phyloP scores from a whole-genome alignment of 2,329 filamentous ascomycete genomes.

The Colletotrichum somersetense region DNA sequence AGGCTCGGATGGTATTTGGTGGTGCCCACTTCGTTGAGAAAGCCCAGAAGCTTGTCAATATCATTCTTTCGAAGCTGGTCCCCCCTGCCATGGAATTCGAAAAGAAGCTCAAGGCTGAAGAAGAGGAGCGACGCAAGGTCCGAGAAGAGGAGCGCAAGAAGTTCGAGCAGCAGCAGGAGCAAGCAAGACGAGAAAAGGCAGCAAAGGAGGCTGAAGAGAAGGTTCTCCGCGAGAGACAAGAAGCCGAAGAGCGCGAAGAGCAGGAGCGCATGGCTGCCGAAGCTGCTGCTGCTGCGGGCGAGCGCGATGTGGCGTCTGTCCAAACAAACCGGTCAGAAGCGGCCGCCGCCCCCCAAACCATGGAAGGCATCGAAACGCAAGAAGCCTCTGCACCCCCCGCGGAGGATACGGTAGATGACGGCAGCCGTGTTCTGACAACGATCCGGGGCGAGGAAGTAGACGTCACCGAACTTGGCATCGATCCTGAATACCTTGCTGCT shows the following conservation, averaged over 20 bases:
- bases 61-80: conserved; percentile 79
- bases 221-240: conserved; percentile 74
- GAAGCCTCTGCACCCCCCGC: conserved; percentile 50
- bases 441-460: conserved; percentile 91
- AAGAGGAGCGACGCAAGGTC: conserved; percentile 62
- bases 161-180: conserved; percentile 64
- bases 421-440: conserved; percentile 78
- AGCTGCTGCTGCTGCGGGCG: conserved; percentile 59
- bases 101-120: conserved; percentile 74
- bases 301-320: conserved; percentile 49
- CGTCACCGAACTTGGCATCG: conserved; percentile 94
- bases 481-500: conserved; percentile 94
- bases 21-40: conserved; percentile 73
- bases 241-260: conserved; percentile 77
- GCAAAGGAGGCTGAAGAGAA: conserved; percentile 80
- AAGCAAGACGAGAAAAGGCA: conserved; percentile 75
- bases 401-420: conserved; percentile 48
- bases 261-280: conserved; percentile 71
- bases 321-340: conserved; percentile 44
- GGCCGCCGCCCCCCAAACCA: conserved; percentile 63
- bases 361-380: conserved; percentile 82
- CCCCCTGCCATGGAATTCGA: conserved; percentile 88
- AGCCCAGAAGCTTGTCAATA: conserved; percentile 74
- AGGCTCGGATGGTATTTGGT: conserved; percentile 88
- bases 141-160: conserved; percentile 71